phyloP scores from a whole-genome alignment of 495 filamentous ascomycete genomes.

The Friedmanniomyces simplex region DNA sequence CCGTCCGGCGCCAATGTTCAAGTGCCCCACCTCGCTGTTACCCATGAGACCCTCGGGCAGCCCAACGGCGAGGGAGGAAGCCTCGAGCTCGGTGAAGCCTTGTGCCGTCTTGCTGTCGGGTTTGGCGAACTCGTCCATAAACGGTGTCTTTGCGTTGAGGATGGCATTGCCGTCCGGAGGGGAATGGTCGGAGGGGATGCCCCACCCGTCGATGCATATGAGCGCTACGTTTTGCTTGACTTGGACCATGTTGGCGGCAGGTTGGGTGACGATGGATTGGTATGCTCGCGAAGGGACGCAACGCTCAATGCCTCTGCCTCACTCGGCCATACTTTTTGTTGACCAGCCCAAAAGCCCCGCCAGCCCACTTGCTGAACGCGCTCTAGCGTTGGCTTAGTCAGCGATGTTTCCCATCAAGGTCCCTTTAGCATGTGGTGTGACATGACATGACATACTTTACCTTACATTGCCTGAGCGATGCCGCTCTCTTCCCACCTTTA shows the following conservation, averaged over 20 bases:
- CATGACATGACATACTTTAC: too few relatives aligned
- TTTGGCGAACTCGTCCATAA: constrained; percentile 69
- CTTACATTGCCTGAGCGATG: background rate
- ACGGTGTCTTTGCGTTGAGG: constrained; percentile 77
- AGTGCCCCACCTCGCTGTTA: constrained; percentile 94
- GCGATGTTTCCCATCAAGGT: too few relatives aligned
- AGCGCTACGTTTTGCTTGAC: constrained; percentile 89
- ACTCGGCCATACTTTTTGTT: background rate
- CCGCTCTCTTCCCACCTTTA: background rate
- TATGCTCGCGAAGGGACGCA: background rate
- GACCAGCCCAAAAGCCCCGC: background rate
- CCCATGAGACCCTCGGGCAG: constrained; percentile 96
- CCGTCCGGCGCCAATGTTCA: constrained; percentile 96
- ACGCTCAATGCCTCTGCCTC: too few relatives aligned
- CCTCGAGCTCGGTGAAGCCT: constrained; percentile 81
- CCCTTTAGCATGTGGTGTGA: too few relatives aligned
- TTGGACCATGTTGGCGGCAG: constrained; percentile 48
- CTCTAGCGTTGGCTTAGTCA: too few relatives aligned
- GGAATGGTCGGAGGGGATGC: constrained; percentile 67
- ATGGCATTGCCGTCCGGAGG: constrained; percentile 88
- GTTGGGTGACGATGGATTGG: background rate
- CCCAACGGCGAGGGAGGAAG: constrained; percentile 90
- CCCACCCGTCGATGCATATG: constrained; percentile 99
- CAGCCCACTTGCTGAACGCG: too few relatives aligned
- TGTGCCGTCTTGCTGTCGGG: constrained; percentile 54